These are phyloP conservation scores for Ustilago xerochloae DNA, from an alignment of 1,284 basidiomycete species.

Conservation along the genomic window DNA sequence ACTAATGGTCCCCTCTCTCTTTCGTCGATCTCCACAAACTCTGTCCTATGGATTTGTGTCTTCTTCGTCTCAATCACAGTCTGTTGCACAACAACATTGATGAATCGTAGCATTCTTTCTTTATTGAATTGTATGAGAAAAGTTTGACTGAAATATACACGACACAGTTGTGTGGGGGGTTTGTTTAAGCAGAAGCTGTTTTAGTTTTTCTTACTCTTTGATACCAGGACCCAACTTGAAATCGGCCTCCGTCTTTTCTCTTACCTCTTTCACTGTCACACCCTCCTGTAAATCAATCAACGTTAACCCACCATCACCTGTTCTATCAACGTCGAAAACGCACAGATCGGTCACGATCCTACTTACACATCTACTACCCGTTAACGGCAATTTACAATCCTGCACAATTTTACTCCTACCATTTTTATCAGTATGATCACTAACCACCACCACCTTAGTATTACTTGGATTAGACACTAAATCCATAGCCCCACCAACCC, in stretches of 20 bases:
- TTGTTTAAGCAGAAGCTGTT: not conserved
- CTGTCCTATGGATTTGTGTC: no score
- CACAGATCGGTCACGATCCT: constrained; percentile 89
- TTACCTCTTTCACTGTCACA: constrained; percentile 83
- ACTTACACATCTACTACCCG: constrained; percentile 85
- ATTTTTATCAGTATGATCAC: constrained; percentile 90
- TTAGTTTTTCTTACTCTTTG: constrained; percentile 6
- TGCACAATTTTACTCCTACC: constrained; percentile 87
- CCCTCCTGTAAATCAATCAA: constrained; percentile 86
- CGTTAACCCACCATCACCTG: constrained; percentile 75
- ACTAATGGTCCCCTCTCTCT: no score
- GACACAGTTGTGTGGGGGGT: no score
- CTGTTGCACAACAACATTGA: no score
- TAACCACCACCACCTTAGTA: constrained; percentile 76
- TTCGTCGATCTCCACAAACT: no score
- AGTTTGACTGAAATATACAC: no score
- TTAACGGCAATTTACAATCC: constrained; percentile 84
- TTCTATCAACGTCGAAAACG: constrained; percentile 87
- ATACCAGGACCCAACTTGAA: constrained; percentile 71
- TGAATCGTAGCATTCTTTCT: no score
- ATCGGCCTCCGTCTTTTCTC: constrained; percentile 82
- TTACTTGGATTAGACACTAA: constrained; percentile 64
- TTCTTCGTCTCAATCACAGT: no score
- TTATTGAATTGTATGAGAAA: no score
- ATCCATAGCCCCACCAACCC: constrained; percentile 96